Conservation (phyloP, 805 yeast species). For the Yamadazyma sp. region DNA sequence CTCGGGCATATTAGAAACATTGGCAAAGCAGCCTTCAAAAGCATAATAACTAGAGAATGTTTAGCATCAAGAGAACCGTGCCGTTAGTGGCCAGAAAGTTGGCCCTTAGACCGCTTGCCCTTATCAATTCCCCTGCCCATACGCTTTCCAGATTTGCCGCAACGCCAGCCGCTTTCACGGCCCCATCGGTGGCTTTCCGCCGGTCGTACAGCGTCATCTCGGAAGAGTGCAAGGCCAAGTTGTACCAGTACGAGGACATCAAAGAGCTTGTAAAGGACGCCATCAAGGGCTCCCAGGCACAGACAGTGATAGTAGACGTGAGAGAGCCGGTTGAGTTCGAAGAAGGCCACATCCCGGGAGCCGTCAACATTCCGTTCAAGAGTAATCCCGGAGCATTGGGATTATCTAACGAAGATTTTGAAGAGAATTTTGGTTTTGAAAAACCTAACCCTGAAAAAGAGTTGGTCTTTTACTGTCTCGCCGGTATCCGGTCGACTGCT, state of each 20-base stretch:
- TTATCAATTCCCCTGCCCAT: no score
- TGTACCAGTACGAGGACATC: conserved; percentile 54
- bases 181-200: no score
- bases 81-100: not conserved
- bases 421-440: conserved; percentile 73
- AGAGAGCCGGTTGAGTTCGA: conserved; percentile 84
- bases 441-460: conserved; percentile 75
- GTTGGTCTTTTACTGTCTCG: conserved; percentile 86
- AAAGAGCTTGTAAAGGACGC: conserved; percentile 35
- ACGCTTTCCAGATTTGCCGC: no score
- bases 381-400: conserved; percentile 92
- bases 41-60: no score
- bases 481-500: conserved; percentile 86
- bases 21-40: no score
- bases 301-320: conserved; percentile 73
- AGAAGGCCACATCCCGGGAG: conserved; percentile 77
- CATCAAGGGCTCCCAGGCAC: conserved; percentile 21
- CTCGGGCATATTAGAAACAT: no score
- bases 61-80: not conserved
- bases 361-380: conserved; percentile 86
- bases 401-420: conserved; percentile 73
- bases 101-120: not conserved
- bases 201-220: conserved; percentile 40
- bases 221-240: conserved; percentile 42
- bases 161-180: no score